phyloP scores from a whole-genome alignment of 139 green algal species.

The Tetraselmis chui region DNA sequence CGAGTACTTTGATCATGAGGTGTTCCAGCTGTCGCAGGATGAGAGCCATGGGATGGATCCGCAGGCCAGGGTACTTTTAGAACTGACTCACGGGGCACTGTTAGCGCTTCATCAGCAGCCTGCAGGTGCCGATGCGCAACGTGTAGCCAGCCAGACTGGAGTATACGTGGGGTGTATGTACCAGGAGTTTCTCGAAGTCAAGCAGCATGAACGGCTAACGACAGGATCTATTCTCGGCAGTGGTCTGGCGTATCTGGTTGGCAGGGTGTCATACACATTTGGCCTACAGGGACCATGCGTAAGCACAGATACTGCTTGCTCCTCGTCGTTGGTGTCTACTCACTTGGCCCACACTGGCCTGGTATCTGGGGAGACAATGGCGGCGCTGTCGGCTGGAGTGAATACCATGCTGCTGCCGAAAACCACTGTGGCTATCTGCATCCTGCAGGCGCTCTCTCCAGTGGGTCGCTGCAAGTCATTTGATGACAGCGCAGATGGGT shows the following conservation, averaged over 20 bases:
- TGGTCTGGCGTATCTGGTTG: constrained; percentile 8
- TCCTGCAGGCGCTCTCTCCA: constrained; percentile 36
- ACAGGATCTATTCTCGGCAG: not conserved
- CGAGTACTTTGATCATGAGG: constrained; percentile 13
- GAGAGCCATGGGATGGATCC: constrained; percentile 33
- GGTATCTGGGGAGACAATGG: constrained; percentile 4
- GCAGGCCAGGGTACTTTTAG: constrained; percentile 28
- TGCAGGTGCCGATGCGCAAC: not conserved
- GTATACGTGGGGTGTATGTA: constrained; percentile 30
- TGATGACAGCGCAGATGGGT: constrained; percentile 69
- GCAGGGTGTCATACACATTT: constrained; percentile 75
- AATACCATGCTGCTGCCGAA: constrained; percentile 64
- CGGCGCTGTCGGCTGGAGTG: constrained; percentile 43
- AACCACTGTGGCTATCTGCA: constrained; percentile 11
- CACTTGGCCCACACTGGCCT: constrained; percentile 56
- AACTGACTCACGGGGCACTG: constrained; percentile 13
- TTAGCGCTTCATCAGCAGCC: not conserved
- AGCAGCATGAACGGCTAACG: constrained; percentile 3
- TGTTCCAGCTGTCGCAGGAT: constrained; percentile 2
- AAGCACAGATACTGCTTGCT: constrained; percentile 80
- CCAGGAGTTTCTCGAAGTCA: constrained; percentile 16
- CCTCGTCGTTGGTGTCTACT: constrained; percentile 68
- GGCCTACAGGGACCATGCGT: constrained; percentile 44
- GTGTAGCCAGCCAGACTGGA: not conserved
- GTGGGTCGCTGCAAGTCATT: constrained; percentile 81